These are phyloP conservation scores for Cyberlindnera americana DNA, from an alignment of 805 yeast species.

Conservation along the genomic window DNA sequence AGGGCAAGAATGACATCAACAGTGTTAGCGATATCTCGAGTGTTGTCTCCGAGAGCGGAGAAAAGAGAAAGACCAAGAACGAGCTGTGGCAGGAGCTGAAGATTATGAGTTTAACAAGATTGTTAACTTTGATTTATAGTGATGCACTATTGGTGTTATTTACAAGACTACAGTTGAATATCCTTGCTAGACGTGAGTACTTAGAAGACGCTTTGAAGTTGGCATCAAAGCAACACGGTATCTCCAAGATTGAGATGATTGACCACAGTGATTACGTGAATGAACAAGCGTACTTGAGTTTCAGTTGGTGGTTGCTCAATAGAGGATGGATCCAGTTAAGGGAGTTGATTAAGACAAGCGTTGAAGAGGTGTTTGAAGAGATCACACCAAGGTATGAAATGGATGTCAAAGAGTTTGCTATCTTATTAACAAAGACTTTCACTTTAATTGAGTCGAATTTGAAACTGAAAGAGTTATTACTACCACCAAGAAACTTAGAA, in stretches of 20 bases:
- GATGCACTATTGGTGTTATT: slow-evolving; percentile 68
- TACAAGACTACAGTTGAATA: slow-evolving; percentile 81
- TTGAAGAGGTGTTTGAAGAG: slow-evolving; percentile 55
- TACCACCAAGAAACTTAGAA: slow-evolving; percentile 53
- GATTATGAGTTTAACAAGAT: slow-evolving; percentile 66
- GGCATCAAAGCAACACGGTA: slow-evolving; percentile 48
- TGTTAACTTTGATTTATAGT: slow-evolving; percentile 66
- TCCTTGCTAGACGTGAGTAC: slow-evolving; percentile 83
- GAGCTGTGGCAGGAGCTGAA: slow-evolving; percentile 85
- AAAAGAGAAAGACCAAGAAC: slow-evolving; percentile 42
- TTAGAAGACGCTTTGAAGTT: slow-evolving; percentile 70
- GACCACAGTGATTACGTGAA: slow-evolving; percentile 46
- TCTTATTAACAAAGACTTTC: slow-evolving; percentile 38
- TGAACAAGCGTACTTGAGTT: slow-evolving; percentile 79
- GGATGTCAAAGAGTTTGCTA: slow-evolving; percentile 55
- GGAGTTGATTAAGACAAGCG: slow-evolving; percentile 49
- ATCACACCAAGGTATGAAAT: slow-evolving; percentile 74
- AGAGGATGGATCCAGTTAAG: slow-evolving; percentile 71
- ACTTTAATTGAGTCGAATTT: slow-evolving; percentile 39
- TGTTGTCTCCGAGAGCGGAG: not conserved
- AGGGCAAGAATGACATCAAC: slow-evolving; percentile 11
- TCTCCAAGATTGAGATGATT: slow-evolving; percentile 14
- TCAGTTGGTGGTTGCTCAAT: slow-evolving; percentile 92
- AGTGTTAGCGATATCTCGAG: slow-evolving; percentile 14
- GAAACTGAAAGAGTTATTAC: slow-evolving; percentile 37